phyloP scores from a whole-genome alignment of 2,329 filamentous ascomycete genomes.

The Aspergillus aculeatus region DNA sequence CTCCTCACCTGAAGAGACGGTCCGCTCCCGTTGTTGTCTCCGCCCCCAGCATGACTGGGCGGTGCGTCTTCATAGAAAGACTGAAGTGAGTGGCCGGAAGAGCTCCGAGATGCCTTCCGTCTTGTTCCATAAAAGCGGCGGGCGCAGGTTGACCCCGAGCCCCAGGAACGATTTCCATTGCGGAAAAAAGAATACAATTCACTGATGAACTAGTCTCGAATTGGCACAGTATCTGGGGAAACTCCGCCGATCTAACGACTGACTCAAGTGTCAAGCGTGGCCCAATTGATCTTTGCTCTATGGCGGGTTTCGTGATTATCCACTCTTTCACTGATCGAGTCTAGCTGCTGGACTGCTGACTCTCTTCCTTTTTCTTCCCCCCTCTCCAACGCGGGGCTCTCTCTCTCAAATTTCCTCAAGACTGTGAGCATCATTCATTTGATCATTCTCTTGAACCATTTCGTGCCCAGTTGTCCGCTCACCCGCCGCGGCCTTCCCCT shows the following conservation, averaged over 20 bases:
- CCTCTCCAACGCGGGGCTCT: not conserved
- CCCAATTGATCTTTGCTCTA: not conserved
- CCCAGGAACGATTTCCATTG: not conserved
- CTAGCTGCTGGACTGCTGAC: not conserved
- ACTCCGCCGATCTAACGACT: not conserved
- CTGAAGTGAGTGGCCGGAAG: not conserved
- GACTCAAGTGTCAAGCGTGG: no score
- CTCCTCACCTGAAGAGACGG: no score
- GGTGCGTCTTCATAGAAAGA: not conserved
- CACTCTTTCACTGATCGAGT: conserved; percentile 5
- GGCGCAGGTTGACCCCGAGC: no score
- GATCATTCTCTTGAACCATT: not conserved
- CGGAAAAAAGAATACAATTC: conserved; percentile 6
- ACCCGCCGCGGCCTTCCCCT: not conserved
- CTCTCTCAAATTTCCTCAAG: not conserved
- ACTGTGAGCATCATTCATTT: not conserved
- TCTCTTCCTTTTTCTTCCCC: conserved; percentile 1
- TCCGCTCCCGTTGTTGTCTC: no score
- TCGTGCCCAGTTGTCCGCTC: not conserved
- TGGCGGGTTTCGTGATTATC: not conserved
- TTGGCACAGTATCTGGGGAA: not conserved
- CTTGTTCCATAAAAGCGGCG: no score
- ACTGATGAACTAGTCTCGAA: not conserved
- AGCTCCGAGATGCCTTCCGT: not conserved
- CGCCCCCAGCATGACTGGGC: no score